phyloP scores from a whole-genome alignment of 495 filamentous ascomycete species.

The Platismatia glauca region DNA sequence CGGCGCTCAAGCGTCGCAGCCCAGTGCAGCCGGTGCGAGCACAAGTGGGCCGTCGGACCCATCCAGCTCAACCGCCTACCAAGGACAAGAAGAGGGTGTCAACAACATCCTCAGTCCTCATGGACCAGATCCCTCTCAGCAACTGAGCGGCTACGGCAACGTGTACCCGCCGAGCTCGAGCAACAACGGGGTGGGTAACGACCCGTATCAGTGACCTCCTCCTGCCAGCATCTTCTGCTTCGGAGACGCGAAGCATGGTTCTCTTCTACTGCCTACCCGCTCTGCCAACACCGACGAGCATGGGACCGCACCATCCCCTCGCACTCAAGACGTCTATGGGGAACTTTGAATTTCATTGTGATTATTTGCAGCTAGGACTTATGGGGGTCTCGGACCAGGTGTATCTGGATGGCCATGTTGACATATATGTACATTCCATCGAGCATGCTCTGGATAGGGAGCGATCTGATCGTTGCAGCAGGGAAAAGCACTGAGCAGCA shows the following conservation, averaged over 20 bases:
- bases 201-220: conserved; percentile 53
- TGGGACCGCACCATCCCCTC: neutral
- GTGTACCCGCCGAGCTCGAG: conserved; percentile 50
- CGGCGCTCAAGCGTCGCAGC: conserved; percentile 27
- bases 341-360: conserved; percentile 6
- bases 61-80: conserved; percentile 37
- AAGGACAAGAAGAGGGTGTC: conserved; percentile 46
- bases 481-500: conserved; percentile 11
- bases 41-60: conserved; percentile 36
- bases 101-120: conserved; percentile 53
- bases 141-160: conserved; percentile 48
- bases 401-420: conserved; percentile 4
- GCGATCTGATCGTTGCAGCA: conserved; percentile 12
- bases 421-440: conserved; percentile 12
- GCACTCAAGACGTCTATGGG: neutral
- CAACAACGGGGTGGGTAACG: conserved; percentile 60
- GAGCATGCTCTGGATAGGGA: conserved; percentile 8
- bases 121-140: conserved; percentile 48
- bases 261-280: neutral
- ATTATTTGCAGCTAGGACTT: conserved; percentile 10
- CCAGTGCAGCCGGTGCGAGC: conserved; percentile 41
- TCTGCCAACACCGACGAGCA: neutral
- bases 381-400: neutral
- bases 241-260: neutral
- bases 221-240: conserved; percentile 64